These are phyloP conservation scores for Suillus discolor DNA, from an alignment of 768 basidiomycete genomes.

Conservation along the genomic window DNA sequence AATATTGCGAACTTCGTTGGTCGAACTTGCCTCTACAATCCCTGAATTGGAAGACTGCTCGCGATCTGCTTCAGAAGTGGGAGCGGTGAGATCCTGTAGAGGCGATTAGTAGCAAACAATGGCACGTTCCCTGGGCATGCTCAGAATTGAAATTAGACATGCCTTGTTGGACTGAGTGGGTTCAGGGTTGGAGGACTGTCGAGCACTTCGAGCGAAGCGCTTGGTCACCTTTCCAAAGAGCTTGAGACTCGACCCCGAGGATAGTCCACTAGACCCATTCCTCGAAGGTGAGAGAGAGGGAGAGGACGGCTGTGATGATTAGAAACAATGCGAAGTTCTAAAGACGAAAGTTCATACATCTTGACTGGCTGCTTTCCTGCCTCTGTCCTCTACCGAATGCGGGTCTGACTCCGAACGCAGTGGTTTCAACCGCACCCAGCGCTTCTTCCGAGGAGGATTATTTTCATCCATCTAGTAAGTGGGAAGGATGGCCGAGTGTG, in stretches of 20 bases:
- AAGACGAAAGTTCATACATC: not conserved
- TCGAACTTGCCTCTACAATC: not conserved
- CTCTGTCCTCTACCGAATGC: not conserved
- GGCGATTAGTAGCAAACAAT: not conserved
- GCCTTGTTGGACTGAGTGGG: not conserved
- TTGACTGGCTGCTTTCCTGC: not conserved
- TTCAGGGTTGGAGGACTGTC: not conserved
- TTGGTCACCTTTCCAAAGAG: not conserved
- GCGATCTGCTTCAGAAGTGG: not conserved
- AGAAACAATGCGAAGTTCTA: not conserved
- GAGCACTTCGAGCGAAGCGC: not conserved
- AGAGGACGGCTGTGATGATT: not conserved
- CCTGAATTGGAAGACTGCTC: not conserved
- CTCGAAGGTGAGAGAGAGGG: not conserved
- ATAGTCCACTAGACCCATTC: not conserved
- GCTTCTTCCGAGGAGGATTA: not conserved
- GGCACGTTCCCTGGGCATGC: not conserved
- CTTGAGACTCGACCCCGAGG: not conserved
- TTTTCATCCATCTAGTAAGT: not conserved
- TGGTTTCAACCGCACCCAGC: too few relatives aligned
- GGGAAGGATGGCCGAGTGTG: not conserved
- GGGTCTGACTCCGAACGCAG: not conserved
- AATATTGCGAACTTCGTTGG: too few relatives aligned
- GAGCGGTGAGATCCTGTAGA: not conserved
- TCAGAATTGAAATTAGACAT: not conserved